Base-by-base conservation (phyloP, 345 rosid species). In the Pugionium dolabratum region DNA sequence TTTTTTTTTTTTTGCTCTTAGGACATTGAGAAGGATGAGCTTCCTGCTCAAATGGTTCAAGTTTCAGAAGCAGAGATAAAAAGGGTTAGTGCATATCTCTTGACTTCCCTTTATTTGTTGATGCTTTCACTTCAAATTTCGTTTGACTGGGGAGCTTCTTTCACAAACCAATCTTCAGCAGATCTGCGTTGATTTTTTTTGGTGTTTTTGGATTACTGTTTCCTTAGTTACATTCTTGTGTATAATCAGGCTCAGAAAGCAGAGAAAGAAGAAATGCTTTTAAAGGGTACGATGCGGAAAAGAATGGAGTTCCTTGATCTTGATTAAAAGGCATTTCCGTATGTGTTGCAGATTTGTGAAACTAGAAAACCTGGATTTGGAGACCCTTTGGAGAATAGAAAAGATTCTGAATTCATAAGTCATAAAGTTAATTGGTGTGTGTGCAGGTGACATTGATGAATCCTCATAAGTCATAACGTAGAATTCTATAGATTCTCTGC, bases 261-360 rank as follows among this genome's bases (percentile, higher is more conserved):
- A 4, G 93, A 83, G 64, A 86, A 78, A 55, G 89, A 84, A 35
- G 89, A 81, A 9, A 73, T 77, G 49, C 72, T 81, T 46, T 55
- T 84, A 6, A 86, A 84, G 76, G 86, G 87, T 39, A 63, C 84
- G 1, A 86, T 83, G 87, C 79, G 83, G 33, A 83, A 79, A 72
- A 71, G 86, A 78, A 83, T 83, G 85, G 86, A 84, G 79, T 87
- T 84, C 64, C 85, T 81, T 67, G 86, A 81, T 75, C 81, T 84
- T 63, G 90, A 84, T 66, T 81, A 67, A 69, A 26, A 9, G 29
- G 39, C 42, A 40, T 56, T 42, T 40, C 31, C 3, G 27, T 18
- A 0, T 69, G 60, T 44, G 32, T 34, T 32, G 46, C 66, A 7
- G 31, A 70, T 61, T 34, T 46, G 44, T 43, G 68, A 53, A 53